A percentile compares a stretch with the other conserved stretches of the same genome.
Conservation (phyloP, 1,139 yeast genomes). For the Saccharomyces hybrid region DNA sequence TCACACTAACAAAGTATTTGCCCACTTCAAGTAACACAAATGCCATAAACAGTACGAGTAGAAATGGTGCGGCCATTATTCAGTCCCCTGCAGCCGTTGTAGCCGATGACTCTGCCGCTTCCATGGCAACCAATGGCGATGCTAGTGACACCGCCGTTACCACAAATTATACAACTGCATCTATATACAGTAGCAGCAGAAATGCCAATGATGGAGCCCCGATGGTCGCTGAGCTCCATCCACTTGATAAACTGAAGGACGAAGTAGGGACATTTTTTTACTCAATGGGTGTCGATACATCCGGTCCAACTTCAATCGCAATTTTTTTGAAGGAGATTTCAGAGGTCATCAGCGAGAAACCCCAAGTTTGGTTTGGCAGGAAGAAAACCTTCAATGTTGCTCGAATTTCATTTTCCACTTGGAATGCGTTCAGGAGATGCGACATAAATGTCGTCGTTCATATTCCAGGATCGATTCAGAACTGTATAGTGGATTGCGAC, state of each 20-base stretch:
- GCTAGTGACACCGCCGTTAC: background rate
- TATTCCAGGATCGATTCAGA: constrained; percentile 75
- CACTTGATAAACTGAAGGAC: constrained; percentile 27
- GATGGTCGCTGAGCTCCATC: constrained; percentile 20
- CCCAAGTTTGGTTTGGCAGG: constrained; percentile 70
- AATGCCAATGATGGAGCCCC: constrained; percentile 10
- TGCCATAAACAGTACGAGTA: constrained; percentile 4
- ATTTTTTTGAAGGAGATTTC: constrained; percentile 76
- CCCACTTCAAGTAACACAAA: constrained; percentile 20
- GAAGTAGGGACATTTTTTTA: constrained; percentile 37
- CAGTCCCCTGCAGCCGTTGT: background rate
- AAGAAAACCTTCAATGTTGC: constrained; percentile 72
- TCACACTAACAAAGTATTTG: constrained; percentile 49
- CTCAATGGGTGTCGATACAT: constrained; percentile 54
- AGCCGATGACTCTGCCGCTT: background rate
- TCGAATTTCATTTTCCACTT: constrained; percentile 59
- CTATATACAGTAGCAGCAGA: constrained; percentile 3
- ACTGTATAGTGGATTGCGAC: constrained; percentile 50
- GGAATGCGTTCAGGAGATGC: constrained; percentile 63
- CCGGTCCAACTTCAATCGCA: constrained; percentile 58
- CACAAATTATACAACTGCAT: background rate
- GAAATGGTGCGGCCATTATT: constrained; percentile 3
- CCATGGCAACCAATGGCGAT: background rate
- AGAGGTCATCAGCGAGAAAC: constrained; percentile 48
- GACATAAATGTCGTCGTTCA: constrained; percentile 72